Base-by-base conservation (phyloP, 208 protist species). In the Herpetomonas tarakana region DNA sequence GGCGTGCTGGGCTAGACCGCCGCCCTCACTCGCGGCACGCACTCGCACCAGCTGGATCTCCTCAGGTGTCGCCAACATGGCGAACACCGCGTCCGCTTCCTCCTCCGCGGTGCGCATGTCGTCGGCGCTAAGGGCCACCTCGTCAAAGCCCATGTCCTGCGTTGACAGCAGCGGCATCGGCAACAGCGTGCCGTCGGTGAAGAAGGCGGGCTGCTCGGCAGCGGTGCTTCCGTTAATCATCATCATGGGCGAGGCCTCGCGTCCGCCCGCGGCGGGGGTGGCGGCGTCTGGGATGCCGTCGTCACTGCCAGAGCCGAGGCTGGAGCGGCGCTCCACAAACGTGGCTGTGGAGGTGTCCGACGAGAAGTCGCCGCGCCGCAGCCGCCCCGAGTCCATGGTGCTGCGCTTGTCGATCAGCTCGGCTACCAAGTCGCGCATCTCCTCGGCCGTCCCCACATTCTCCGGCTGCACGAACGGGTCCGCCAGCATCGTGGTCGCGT, bases 91-190 rank as follows among this genome's bases (percentile, higher is more conserved):
- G 19, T 58, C 47, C n/a, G 59, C 46, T 35, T 41, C 35, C 54
- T 41, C n/a, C 35, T 27, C 35, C 3, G 54, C 18, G 29, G 7
- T 24, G 44, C 9, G 16, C 9, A 49, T 49, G 19, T 59, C 54
- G 9, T 39, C 54, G n/a, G n/a, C 39, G 21, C 52, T 39, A 49
- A 65, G 65, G 31, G 35, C 49, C 0, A 93, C 56, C 38, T 86
- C 81, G 49, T 94, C 88, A 59, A 94, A 85, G 3, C 66, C 61
- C 30, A 94, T 72, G 26, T 94, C 88, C 27, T 81, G 67, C 3
- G 83, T 78, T 35, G 65, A 74, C 16, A 94, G 71, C 46, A 86
- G 65, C 22, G 88, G 85, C 2, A 80, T 59, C 19, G 66, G 74
- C 7, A 73, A 70, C 7, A 84, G 46, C 29, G 70, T 81, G 18